These are phyloP conservation scores for Begonia peltatifolia DNA, from an alignment of 306 rosid species.

Conservation along the genomic window DNA sequence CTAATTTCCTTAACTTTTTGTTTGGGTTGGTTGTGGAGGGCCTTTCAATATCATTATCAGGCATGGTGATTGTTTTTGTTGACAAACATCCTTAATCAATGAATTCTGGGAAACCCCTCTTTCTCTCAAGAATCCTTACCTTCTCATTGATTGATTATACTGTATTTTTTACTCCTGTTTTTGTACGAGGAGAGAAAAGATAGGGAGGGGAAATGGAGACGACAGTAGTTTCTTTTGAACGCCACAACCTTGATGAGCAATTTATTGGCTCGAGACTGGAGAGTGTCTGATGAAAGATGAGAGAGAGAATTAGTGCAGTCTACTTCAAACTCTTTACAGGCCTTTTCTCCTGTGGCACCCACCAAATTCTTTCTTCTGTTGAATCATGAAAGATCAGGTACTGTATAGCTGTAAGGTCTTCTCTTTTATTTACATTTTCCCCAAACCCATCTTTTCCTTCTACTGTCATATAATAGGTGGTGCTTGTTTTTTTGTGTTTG, in stretches of 20 bases:
- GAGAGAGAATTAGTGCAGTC: constrained; percentile 43
- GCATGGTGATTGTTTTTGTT: constrained; percentile 47
- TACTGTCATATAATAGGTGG: constrained; percentile 14
- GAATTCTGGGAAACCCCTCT: constrained; percentile 6
- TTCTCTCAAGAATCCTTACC: not conserved
- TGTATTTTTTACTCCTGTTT: too few species aligned
- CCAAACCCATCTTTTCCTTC: constrained; percentile 21
- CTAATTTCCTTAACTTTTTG: not conserved
- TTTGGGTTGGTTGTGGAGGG: constrained; percentile 15
- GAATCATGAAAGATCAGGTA: constrained; percentile 51
- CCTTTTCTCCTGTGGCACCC: constrained; percentile 20
- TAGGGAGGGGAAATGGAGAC: too few species aligned
- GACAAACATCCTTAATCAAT: constrained; percentile 32
- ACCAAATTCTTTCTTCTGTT: constrained; percentile 52
- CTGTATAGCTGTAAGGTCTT: constrained; percentile 53
- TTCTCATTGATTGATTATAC: not conserved
- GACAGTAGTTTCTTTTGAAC: too few species aligned
- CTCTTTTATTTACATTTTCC: constrained; percentile 8
- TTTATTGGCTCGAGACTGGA: constrained; percentile 2
- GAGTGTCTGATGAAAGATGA: constrained; percentile 38
- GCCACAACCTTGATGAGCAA: too few species aligned
- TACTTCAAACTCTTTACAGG: constrained; percentile 31
- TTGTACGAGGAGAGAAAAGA: too few species aligned
- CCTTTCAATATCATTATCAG: constrained; percentile 41
- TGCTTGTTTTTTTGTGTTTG: not conserved